Evolutionary conservation across 78 protist genomes (phyloP).

Genomic region (Dictyostelium intermedium): DNA sequence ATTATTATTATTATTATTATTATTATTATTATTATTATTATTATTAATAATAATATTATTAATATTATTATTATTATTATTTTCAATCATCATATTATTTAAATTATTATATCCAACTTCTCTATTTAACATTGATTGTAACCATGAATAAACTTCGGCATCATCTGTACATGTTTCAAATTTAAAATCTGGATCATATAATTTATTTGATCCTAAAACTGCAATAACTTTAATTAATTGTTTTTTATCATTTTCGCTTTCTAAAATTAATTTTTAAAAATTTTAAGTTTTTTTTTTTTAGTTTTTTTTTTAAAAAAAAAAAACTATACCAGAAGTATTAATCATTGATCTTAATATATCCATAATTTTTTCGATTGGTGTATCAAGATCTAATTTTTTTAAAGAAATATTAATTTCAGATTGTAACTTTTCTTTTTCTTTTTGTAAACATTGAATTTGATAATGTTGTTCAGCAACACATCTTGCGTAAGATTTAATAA

Average conservation of each 20-base stretch:
- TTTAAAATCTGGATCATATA: constrained; percentile 30
- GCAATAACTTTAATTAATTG: constrained; percentile 28
- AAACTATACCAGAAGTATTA: neutral
- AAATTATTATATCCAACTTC: neutral
- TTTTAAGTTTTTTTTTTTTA: neutral
- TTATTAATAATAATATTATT: neutral
- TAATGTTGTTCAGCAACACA: constrained; percentile 14
- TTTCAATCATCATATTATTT: neutral
- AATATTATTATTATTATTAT: neutral
- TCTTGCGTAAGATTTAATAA: constrained; percentile 25
- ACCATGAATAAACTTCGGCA: constrained; percentile 25
- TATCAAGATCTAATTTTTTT: constrained; percentile 34
- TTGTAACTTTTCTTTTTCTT: constrained; percentile 40
- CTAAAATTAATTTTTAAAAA: neutral
- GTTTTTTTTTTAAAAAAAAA: neutral
- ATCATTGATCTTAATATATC: constrained; percentile 7
- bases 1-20: neutral
- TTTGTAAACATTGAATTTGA: constrained; percentile 16
- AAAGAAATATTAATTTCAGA: neutral
- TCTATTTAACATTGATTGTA: constrained; percentile 32
- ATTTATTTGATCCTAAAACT: constrained; percentile 36
- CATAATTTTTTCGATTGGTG: constrained; percentile 51
- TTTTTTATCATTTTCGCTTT: neutral
- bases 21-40: neutral
- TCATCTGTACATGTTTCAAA: constrained; percentile 13